Base-by-base conservation (phyloP, 768 basidiomycete genomes). In the Podaxis pistillaris region DNA sequence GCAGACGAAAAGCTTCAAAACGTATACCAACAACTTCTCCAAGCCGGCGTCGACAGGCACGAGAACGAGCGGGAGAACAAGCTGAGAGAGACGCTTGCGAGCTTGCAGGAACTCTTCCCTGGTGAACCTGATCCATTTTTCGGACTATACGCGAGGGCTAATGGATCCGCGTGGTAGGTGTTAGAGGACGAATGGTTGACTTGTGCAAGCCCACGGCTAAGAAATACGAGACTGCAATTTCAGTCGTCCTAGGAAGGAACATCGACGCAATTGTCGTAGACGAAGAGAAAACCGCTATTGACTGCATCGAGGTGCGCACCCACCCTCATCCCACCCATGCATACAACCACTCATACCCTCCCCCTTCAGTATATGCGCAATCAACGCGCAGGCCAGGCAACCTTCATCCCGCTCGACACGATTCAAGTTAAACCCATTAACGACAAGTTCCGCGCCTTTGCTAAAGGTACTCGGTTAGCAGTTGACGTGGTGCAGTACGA, bases 361-460 rank as follows among this genome's bases (percentile, higher is more conserved):
- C 5, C n/a, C 22, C n/a, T 58, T 1, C 67, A 95, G 90, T 98
- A 97, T 73, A 86, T 99, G 86, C 90, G 94, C 64, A 95, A 90
- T 64, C 94, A 97, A 74, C 90, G 96, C 38, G 87, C 91, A 0
- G 97, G 96, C 1, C 93, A 95, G 75, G 96, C 96, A 12, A 99
- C 97, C 0, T 98, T 98, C 78, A 91, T 99, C 51, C 97, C 97
- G 0, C 87, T 99, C n/a, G 96, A 98, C 73, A 96, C 94, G 8
- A 96, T 98, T 67, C 93, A 94, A 70, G 90, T 90, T 37, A 98
- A 96, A 73, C 88, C 94, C 1, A 82, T 94, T 65, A 94, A 95
- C 66, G 97, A 98, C 76, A 95, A 94, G 73, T 94, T 92, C 76
- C 88, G 97, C 24, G 89, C 90, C 4, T 93, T 96, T 70, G 93